A percentile compares a stretch with the other conserved stretches of the same genome.
Evolutionary conservation across 1,284 basidiomycete species (phyloP).

Genomic region (Fomes fomentarius): DNA sequence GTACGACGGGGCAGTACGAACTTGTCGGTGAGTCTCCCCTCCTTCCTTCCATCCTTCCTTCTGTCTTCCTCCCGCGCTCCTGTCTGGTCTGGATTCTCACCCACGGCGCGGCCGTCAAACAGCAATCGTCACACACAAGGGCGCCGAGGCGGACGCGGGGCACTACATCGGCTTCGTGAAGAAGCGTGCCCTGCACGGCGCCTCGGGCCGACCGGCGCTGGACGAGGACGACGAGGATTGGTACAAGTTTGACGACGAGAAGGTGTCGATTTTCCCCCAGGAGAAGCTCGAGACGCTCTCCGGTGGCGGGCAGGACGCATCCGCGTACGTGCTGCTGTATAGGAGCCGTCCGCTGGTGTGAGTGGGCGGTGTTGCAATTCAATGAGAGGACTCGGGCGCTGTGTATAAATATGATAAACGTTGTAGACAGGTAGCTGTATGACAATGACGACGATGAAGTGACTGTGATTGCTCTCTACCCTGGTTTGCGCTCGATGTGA

Average conservation of each 20-base stretch:
- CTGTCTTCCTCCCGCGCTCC: too few species aligned
- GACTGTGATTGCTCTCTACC: too few species aligned
- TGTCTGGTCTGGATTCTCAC: too few species aligned
- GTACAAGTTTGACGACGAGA: slow-evolving; percentile 95
- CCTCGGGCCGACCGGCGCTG: slow-evolving; percentile 21
- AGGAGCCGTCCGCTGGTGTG: slow-evolving; percentile 47
- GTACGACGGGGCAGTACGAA: slow-evolving; percentile 81
- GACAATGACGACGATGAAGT: too few species aligned
- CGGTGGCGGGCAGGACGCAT: slow-evolving; percentile 85
- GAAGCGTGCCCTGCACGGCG: slow-evolving; percentile 63
- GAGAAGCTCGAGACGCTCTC: slow-evolving; percentile 86
- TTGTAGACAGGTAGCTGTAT: too few species aligned
- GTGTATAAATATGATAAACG: too few species aligned
- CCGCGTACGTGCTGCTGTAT: slow-evolving; percentile 88
- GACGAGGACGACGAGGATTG: slow-evolving; percentile 73
- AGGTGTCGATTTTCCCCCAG: slow-evolving; percentile 79
- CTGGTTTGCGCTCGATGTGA: too few species aligned
- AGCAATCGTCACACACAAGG: slow-evolving; percentile 96
- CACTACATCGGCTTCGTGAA: slow-evolving; percentile 94
- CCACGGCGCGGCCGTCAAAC: too few species aligned
- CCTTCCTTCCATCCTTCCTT: not conserved
- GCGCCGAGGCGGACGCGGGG: slow-evolving; percentile 90
- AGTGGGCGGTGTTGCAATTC: not conserved
- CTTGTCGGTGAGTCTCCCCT: slow-evolving; percentile 73
- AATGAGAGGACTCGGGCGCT: too few species aligned